These are phyloP conservation scores for Arthrobotrys entomopaga DNA, from an alignment of 2,329 filamentous ascomycete genomes.

Conservation along the genomic window DNA sequence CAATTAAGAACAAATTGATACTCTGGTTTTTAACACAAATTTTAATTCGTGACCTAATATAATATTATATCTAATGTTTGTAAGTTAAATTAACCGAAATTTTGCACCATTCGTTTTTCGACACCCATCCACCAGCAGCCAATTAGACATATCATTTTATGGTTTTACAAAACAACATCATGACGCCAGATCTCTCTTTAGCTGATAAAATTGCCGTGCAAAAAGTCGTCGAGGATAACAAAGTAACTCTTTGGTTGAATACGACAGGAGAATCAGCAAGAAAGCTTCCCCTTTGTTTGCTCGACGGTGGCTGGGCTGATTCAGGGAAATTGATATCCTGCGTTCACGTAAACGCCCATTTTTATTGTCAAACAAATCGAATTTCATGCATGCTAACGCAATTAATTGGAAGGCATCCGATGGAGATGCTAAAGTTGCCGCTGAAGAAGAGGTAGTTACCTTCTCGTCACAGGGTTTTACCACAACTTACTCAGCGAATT, in stretches of 20 bases:
- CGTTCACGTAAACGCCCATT: conserved; percentile 41
- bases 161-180: no score
- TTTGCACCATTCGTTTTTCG: no score
- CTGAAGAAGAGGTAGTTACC: conserved; percentile 27
- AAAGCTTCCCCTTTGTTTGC: conserved; percentile 19
- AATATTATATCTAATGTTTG: no score
- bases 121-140: no score
- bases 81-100: no score
- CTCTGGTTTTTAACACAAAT: no score
- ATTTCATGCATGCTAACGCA: conserved; percentile 6
- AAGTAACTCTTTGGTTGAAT: conserved; percentile 35
- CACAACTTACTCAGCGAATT: no score
- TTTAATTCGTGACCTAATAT: no score
- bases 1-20: no score
- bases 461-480: no score
- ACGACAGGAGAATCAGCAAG: conserved; percentile 9
- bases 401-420: conserved; percentile 15
- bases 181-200: background rate
- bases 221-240: conserved; percentile 34
- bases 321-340: conserved; percentile 40
- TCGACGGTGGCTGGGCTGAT: conserved; percentile 36
- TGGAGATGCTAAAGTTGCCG: conserved; percentile 27
- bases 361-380: no score
- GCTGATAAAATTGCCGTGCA: conserved; percentile 18
- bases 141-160: no score